Evolutionary conservation across 2,329 filamentous ascomycete species (phyloP).

Genomic region (Colletotrichum truncatum): DNA sequence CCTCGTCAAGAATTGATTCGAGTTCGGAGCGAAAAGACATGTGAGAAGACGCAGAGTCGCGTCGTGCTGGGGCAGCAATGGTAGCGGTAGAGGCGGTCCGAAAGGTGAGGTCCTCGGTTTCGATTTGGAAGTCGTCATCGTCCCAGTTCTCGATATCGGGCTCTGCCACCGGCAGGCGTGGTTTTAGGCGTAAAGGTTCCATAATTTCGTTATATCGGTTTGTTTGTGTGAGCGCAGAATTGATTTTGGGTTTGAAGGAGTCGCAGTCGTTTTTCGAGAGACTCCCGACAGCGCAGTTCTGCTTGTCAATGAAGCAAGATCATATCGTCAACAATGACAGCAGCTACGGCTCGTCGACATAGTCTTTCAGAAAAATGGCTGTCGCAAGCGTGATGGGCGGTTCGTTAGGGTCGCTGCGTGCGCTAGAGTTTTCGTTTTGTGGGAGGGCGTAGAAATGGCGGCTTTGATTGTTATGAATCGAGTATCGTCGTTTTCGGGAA

Average conservation of each 20-base stretch:
- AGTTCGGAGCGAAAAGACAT: constrained; percentile 85
- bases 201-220: constrained; percentile 46
- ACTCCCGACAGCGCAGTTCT: constrained; percentile 30
- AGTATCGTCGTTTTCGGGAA: constrained; percentile 29
- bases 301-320: constrained; percentile 32
- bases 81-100: constrained; percentile 58
- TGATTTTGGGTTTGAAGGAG: constrained; percentile 8
- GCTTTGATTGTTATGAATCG: constrained; percentile 26
- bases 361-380: constrained; percentile 10
- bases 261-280: constrained; percentile 6
- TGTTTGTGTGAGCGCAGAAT: constrained; percentile 11
- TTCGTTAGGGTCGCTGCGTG: constrained; percentile 5
- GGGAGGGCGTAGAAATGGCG: constrained; percentile 22
- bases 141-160: constrained; percentile 81
- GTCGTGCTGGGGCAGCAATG: constrained; percentile 60
- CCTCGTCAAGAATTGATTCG: constrained; percentile 78
- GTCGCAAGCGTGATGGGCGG: constrained; percentile 10
- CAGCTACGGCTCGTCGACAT: constrained; percentile 31
- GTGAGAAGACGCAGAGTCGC: constrained; percentile 84
- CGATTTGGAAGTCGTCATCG: constrained; percentile 78
- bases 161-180: constrained; percentile 59
- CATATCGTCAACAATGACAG: constrained; percentile 34
- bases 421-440: constrained; percentile 7
- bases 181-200: constrained; percentile 64
- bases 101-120: constrained; percentile 71